Evolutionary conservation across 345 rosid genomes (phyloP).

Genomic region (Acer yangbiense): DNA sequence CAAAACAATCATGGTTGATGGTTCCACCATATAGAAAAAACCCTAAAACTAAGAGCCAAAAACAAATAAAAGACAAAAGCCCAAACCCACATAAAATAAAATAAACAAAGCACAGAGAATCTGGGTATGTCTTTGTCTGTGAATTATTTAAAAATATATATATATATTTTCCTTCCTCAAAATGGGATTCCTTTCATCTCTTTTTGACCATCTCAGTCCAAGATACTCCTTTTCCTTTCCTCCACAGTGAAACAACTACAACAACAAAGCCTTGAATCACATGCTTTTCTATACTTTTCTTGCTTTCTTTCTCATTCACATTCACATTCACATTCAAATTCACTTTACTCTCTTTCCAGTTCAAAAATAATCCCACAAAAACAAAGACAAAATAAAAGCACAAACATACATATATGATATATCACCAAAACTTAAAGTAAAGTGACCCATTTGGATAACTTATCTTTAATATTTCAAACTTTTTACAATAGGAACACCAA

Average conservation of each 20-base stretch:
- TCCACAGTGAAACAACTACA: constrained; percentile 12
- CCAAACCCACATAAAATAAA: constrained; percentile 8
- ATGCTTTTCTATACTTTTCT: constrained; percentile 21
- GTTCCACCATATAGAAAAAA: constrained; percentile 22
- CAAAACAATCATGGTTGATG: constrained; percentile 27
- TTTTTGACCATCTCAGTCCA: constrained; percentile 49
- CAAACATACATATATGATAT: not conserved
- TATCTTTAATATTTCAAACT: constrained; percentile 22
- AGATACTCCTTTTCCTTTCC: constrained; percentile 30
- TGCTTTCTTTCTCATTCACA: no score
- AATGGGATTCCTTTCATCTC: constrained; percentile 24
- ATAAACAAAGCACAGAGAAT: constrained; percentile 3
- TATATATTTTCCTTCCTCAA: constrained; percentile 27
- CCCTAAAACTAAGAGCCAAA: constrained; percentile 22
- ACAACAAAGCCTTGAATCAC: constrained; percentile 24
- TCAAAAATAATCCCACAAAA: constrained; percentile 13
- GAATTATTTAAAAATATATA: no score
- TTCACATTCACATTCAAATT: not conserved
- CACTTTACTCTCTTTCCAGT: constrained; percentile 29
- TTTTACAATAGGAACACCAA: constrained; percentile 28
- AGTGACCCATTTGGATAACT: constrained; percentile 23
- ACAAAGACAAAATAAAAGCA: not conserved
- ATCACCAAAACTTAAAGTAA: constrained; percentile 14
- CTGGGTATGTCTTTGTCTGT: constrained; percentile 10
- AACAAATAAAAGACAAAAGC: constrained; percentile 11